phyloP scores from a whole-genome alignment of 164 flowering plant species.

The Vitis vinifera region DNA sequence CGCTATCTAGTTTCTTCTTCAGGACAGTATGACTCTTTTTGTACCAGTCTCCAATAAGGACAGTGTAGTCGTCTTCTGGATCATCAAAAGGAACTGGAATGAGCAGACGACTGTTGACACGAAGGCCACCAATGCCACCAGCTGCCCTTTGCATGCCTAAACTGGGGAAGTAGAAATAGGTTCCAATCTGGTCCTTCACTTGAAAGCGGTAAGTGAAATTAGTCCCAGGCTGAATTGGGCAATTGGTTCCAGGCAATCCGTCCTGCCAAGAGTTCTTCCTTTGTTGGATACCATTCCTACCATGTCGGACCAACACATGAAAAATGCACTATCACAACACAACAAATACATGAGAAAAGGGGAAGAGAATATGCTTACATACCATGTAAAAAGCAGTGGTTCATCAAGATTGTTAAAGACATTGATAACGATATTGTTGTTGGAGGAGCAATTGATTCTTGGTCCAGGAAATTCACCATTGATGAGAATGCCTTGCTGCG shows the following conservation, averaged over 20 bases:
- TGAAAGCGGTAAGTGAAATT: constrained; percentile 65
- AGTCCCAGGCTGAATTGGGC: constrained; percentile 61
- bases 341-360: too few species aligned
- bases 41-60: constrained; percentile 62
- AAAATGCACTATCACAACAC: too few species aligned
- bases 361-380: background rate
- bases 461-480: constrained; percentile 67
- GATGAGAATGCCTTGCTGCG: constrained; percentile 62
- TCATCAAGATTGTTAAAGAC: constrained; percentile 63
- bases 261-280: constrained; percentile 75
- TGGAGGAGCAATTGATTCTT: constrained; percentile 48
- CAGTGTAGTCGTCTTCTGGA: constrained; percentile 56
- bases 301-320: background rate
- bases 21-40: constrained; percentile 35
- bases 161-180: constrained; percentile 59
- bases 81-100: constrained; percentile 56
- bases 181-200: constrained; percentile 71
- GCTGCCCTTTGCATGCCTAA: constrained; percentile 47
- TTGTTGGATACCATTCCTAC: constrained; percentile 62
- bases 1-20: constrained; percentile 28
- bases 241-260: constrained; percentile 57
- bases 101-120: constrained; percentile 46
- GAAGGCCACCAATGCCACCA: constrained; percentile 63
- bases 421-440: constrained; percentile 60
- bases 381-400: constrained; percentile 60